Conservation (phyloP, 225 moss, liverwort and hornwort species). For the Straminergon stramineum region DNA sequence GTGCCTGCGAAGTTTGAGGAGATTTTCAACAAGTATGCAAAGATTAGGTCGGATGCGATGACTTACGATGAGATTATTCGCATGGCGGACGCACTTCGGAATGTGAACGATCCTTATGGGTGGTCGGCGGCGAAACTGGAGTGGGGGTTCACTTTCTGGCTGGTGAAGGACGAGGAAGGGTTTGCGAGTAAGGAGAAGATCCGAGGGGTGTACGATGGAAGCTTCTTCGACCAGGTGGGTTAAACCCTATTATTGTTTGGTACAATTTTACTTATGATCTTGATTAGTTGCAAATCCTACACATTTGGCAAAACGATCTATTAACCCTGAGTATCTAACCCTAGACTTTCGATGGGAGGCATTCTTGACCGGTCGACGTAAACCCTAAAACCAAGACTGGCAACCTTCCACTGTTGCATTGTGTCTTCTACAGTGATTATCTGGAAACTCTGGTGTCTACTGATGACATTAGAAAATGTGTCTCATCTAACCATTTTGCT, state of each 20-base stretch:
- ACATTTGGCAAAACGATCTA: background rate
- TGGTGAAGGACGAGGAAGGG: slow-evolving; percentile 28
- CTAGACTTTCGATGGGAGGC: background rate
- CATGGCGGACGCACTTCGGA: slow-evolving; percentile 38
- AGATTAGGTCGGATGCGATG: slow-evolving; percentile 8
- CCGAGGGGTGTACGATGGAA: slow-evolving; percentile 38
- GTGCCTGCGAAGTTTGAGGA: slow-evolving; percentile 42
- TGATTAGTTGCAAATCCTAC: background rate
- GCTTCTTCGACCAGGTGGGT: slow-evolving; percentile 26
- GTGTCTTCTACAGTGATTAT: background rate
- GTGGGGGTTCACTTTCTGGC: slow-evolving; percentile 47
- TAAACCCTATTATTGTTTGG: background rate
- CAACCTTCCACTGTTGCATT: background rate
- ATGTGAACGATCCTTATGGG: slow-evolving; percentile 44
- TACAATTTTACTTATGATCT: background rate
- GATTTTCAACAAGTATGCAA: slow-evolving; percentile 42
- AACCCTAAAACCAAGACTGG: background rate
- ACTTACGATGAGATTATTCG: slow-evolving; percentile 21
- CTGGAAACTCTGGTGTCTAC: background rate
- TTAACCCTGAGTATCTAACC: background rate
- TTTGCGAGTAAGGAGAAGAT: slow-evolving; percentile 44
- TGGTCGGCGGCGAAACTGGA: slow-evolving; percentile 47
- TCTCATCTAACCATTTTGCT: background rate
- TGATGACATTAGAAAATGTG: background rate
- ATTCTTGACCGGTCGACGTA: background rate